Evolutionary conservation across 441 rosid species (phyloP).

Genomic region (Gossypium trilobum): DNA sequence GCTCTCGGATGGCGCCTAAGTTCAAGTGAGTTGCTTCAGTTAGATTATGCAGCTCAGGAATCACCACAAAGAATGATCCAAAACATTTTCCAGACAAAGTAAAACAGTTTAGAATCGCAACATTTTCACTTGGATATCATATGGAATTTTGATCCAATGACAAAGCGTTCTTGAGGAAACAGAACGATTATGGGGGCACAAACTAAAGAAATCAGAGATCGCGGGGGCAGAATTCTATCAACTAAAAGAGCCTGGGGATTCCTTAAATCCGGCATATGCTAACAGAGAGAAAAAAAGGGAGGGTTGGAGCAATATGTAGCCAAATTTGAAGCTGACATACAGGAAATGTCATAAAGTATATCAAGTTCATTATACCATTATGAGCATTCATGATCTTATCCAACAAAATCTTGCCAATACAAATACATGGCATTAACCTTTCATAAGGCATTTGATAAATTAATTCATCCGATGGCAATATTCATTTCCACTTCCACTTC

Average conservation of each 20-base stretch:
- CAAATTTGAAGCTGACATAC: neutral
- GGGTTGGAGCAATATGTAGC: neutral
- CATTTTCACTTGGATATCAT: neutral
- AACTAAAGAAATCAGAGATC: neutral
- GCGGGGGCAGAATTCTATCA: neutral
- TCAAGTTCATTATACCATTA: too few relatives aligned
- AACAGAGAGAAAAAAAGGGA: neutral
- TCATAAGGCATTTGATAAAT: too few relatives aligned
- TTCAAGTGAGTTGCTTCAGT: constrained; percentile 54
- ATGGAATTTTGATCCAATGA: neutral
- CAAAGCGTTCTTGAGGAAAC: neutral
- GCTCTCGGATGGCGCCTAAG: constrained; percentile 72
- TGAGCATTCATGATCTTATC: too few relatives aligned
- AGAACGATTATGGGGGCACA: neutral
- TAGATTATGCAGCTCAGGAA: constrained; percentile 58
- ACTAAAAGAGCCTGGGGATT: neutral
- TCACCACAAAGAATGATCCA: constrained; percentile 75
- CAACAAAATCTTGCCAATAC: too few relatives aligned
- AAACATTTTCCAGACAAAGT: constrained; percentile 78
- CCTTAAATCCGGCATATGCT: neutral
- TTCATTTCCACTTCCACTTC: too few relatives aligned
- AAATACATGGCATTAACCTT: too few relatives aligned
- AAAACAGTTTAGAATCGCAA: neutral
- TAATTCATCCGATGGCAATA: too few relatives aligned
- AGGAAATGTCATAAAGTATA: neutral